phyloP scores from a whole-genome alignment of 306 rosid genomes.

The Parietaria judaica region DNA sequence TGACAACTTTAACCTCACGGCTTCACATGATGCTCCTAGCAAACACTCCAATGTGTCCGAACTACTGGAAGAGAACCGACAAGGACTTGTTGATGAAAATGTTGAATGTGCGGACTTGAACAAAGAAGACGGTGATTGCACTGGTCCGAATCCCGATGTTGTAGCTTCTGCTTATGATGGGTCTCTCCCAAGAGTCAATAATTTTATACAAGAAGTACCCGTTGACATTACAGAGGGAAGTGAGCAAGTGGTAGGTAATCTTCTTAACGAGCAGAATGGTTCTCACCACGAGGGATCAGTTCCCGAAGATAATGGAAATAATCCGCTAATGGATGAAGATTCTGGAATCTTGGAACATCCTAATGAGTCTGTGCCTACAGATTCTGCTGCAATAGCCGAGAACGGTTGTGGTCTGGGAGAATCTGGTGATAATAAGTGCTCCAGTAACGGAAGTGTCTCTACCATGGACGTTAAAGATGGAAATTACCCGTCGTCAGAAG shows the following conservation, averaged over 20 bases:
- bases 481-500: slow-evolving; percentile 26
- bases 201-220: slow-evolving; percentile 26
- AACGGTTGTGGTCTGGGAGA: slow-evolving; percentile 21
- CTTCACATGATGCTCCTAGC: slow-evolving; percentile 25
- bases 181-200: slow-evolving; percentile 20
- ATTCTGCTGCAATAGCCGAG: slow-evolving; percentile 21
- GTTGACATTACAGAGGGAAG: slow-evolving; percentile 18
- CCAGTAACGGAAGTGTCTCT: slow-evolving; percentile 19
- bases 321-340: slow-evolving; percentile 17
- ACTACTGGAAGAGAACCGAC: slow-evolving; percentile 31
- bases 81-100: slow-evolving; percentile 31
- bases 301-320: slow-evolving; percentile 19
- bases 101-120: slow-evolving; percentile 28
- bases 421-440: slow-evolving; percentile 21
- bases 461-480: slow-evolving; percentile 19
- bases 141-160: slow-evolving; percentile 25
- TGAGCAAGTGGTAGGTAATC: slow-evolving; percentile 21
- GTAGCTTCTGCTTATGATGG: slow-evolving; percentile 25
- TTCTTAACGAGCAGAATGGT: slow-evolving; percentile 35
- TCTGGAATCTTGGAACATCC: slow-evolving; percentile 22
- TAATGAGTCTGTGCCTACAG: slow-evolving; percentile 24
- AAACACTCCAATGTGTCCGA: slow-evolving; percentile 30
- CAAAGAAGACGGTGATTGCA: slow-evolving; percentile 27
- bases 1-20: slow-evolving; percentile 19
- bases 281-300: slow-evolving; percentile 16